Percentiles rank a stretch among this genome's conserved stretches.
Evolutionary conservation across 306 rosid genomes (phyloP).

Genomic region (Citrullus colocynthis): DNA sequence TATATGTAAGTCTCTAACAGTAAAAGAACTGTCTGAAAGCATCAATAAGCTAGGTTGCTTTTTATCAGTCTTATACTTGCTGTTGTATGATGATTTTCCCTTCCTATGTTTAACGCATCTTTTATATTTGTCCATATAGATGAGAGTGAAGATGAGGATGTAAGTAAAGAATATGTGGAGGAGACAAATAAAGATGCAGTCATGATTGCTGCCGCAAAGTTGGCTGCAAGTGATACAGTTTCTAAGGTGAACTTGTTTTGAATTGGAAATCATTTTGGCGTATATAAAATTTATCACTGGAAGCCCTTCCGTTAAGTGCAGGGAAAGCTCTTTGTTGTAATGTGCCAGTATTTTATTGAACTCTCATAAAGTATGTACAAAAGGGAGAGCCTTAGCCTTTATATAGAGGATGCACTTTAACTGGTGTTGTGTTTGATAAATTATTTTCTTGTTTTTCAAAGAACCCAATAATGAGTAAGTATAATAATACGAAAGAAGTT

Average conservation of each 20-base stretch:
- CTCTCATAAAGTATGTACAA: too few species aligned
- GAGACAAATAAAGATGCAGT: slow-evolving; percentile 64
- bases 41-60: not conserved
- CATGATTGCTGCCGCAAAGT: slow-evolving; percentile 69
- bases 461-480: too few species aligned
- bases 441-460: too few species aligned
- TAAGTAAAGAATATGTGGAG: slow-evolving; percentile 59
- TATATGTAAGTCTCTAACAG: too few species aligned
- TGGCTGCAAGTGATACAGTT: slow-evolving; percentile 45
- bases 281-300: not conserved
- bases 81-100: not conserved
- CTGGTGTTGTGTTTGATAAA: too few species aligned
- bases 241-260: slow-evolving; percentile 42
- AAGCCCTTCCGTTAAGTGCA: not conserved
- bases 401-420: too few species aligned
- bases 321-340: not conserved
- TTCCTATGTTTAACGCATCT: slow-evolving; percentile 7
- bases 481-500: too few species aligned
- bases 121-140: slow-evolving; percentile 30
- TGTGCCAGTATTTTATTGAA: not conserved
- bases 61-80: not conserved
- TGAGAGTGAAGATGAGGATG: slow-evolving; percentile 73
- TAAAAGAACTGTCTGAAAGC: too few species aligned
- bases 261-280: not conserved
- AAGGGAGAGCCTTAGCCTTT: too few species aligned